Conservation (phyloP, 768 basidiomycete genomes). For the Grammothele lineata region DNA sequence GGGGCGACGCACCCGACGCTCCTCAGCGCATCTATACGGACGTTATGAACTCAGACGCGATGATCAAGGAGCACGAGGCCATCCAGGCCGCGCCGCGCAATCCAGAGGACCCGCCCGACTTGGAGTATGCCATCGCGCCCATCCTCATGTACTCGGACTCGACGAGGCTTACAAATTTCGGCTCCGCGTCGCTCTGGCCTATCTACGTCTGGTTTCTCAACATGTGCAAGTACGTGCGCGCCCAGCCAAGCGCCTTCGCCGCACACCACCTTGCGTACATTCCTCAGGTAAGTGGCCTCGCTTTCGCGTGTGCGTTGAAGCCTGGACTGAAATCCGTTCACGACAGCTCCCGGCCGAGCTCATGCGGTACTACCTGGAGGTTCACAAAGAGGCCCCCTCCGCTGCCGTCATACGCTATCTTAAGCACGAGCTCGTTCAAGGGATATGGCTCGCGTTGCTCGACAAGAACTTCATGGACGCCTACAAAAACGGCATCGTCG, state of each 20-base stretch:
- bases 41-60: slow-evolving; percentile 8
- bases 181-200: slow-evolving; percentile 33
- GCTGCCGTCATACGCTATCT: slow-evolving; percentile 26
- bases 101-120: neutral
- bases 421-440: slow-evolving; percentile 29
- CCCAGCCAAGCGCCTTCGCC: slow-evolving; percentile 26
- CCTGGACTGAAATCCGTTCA: neutral
- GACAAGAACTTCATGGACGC: slow-evolving; percentile 20
- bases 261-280: slow-evolving; percentile 42
- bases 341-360: slow-evolving; percentile 28
- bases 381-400: slow-evolving; percentile 11
- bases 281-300: slow-evolving; percentile 29
- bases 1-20: neutral
- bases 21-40: slow-evolving; percentile 7
- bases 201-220: slow-evolving; percentile 37
- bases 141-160: slow-evolving; percentile 25
- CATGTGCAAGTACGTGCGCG: slow-evolving; percentile 36
- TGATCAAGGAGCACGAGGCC: slow-evolving; percentile 13
- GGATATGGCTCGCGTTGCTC: slow-evolving; percentile 23
- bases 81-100: slow-evolving; percentile 6
- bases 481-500: slow-evolving; percentile 20
- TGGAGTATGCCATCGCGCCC: slow-evolving; percentile 7
- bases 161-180: slow-evolving; percentile 26
- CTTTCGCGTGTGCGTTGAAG: no score
- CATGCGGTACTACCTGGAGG: slow-evolving; percentile 22